A percentile compares a stretch with the other conserved stretches of the same genome.
Conservation (phyloP, 192 early-diverging fungal species). For the Mortierella alpina region DNA sequence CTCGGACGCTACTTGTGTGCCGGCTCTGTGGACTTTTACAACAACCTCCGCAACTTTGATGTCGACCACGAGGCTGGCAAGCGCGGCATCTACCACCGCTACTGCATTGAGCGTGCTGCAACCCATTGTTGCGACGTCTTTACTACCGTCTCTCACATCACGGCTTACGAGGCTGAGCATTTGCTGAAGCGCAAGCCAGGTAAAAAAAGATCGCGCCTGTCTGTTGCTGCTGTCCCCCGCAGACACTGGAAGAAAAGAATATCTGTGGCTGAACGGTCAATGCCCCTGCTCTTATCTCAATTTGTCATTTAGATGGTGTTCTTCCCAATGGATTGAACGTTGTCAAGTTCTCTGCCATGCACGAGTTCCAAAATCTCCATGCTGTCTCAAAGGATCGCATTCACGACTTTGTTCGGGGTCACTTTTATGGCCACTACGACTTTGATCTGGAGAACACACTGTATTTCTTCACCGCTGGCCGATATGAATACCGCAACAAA, state of each 20-base stretch:
- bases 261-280: too few relatives aligned
- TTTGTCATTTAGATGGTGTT: conserved; percentile 81
- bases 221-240: too few relatives aligned
- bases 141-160: conserved; percentile 96
- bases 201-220: conserved; percentile 13
- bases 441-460: conserved; percentile 97
- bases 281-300: not conserved
- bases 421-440: conserved; percentile 97
- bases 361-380: conserved; percentile 99
- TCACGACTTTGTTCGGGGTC: conserved; percentile 95
- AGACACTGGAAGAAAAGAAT: too few relatives aligned
- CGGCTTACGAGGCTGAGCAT: conserved; percentile 96
- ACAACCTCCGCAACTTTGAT: conserved; percentile 92
- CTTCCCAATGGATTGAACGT: conserved; percentile 96
- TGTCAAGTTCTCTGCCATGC: conserved; percentile 97
- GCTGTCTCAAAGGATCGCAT: conserved; percentile 93
- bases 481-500: conserved; percentile 98
- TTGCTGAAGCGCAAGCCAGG: conserved; percentile 93
- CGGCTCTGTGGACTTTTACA: conserved; percentile 97
- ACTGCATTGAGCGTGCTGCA: conserved; percentile 95
- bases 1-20: conserved; percentile 96
- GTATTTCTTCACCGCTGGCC: conserved; percentile 97
- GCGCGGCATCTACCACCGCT: conserved; percentile 96
- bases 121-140: conserved; percentile 98
- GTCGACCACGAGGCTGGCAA: conserved; percentile 96